Base-by-base conservation (phyloP, 2,329 filamentous ascomycete genomes). In the Cordyceps tenuipes region DNA sequence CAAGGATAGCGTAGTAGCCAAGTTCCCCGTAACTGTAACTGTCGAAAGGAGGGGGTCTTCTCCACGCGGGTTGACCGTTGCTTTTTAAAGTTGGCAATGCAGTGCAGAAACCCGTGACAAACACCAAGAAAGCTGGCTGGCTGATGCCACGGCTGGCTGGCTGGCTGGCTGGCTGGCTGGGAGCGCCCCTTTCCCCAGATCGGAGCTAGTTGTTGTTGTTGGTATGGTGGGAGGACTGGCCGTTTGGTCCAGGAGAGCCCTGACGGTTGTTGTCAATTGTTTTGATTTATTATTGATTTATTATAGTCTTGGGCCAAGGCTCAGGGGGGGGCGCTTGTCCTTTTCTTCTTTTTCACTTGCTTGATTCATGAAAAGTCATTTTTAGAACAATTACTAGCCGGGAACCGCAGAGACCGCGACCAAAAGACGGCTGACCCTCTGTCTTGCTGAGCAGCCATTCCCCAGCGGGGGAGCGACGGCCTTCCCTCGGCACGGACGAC, bases 401-500 rank as follows among this genome's bases (percentile, higher is more conserved):
- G n/a, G 29, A 36, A 36, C 31, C 31, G 29, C 49, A 6, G 4
- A 41, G 9, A n/a, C 39, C 39, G 5, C 13, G 39, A 36, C 3
- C 34, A 9, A 36, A 36, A 29, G n/a, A 19, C 19, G 9, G 43
- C 43, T 21, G 23, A 34, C 52, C 39, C 41, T 55, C 8, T 19
- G 17, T 55, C 41, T 9, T 46, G 41, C 19, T 12, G 13, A 4
- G 34, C 4, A 19, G 12, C 23, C 47, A 44, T 58, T 44, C 15
- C n/a, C 31, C 41, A 34, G n/a, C 43, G 29, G 9, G 34, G 48
- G 26, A n/a, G 15, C 19, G 26, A 36, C 17, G 5, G n/a, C n/a
- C n/a, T 15, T 48, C 43, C 59, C 59, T 61, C 59, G 59, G 59
- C 23, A 61, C 52, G 52, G 59, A 57, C 26, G 44, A 29, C 43